These are phyloP conservation scores for Cryptococcus sp. DNA, from an alignment of 1,284 basidiomycete species.

Conservation along the genomic window DNA sequence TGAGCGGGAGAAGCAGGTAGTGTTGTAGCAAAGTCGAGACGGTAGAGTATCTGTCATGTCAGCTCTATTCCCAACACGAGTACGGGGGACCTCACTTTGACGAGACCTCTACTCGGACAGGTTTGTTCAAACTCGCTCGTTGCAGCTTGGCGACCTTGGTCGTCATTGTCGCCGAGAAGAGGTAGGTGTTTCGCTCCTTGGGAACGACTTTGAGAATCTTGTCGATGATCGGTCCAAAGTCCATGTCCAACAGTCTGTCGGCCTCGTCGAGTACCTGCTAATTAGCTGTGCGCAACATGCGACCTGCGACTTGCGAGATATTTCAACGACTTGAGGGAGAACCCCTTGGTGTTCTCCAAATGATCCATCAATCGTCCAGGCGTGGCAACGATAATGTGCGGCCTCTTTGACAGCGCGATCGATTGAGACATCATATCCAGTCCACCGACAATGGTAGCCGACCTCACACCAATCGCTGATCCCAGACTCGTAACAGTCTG, in stretches of 20 bases:
- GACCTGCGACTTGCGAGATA: slow-evolving; percentile 77
- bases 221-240: slow-evolving; percentile 95
- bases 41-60: slow-evolving; percentile 76
- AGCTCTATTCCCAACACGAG: not conserved
- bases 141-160: slow-evolving; percentile 98
- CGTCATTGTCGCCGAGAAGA: slow-evolving; percentile 99
- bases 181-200: slow-evolving; percentile 87
- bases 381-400: slow-evolving; percentile 95
- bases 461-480: slow-evolving; percentile 86
- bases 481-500: slow-evolving; percentile 94
- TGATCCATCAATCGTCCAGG: slow-evolving; percentile 94
- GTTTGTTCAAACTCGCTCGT: slow-evolving; percentile 89
- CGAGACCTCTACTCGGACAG: slow-evolving; percentile 89
- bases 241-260: slow-evolving; percentile 92
- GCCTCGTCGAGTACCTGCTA: slow-evolving; percentile 93
- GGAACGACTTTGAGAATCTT: slow-evolving; percentile 95
- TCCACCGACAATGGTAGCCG: slow-evolving; percentile 88
- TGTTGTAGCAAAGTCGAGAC: slow-evolving; percentile 93
- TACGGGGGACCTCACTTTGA: slow-evolving; percentile 63
- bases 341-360: slow-evolving; percentile 96
- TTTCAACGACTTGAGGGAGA: slow-evolving; percentile 78
- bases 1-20: slow-evolving; percentile 89
- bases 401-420: slow-evolving; percentile 84
- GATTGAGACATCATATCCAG: slow-evolving; percentile 92
- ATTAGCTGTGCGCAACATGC: too few species aligned